Evolutionary conservation across 345 rosid species (phyloP), one percentile per base, ranked within the genome.

Genomic region (Salix viminalis): DNA sequence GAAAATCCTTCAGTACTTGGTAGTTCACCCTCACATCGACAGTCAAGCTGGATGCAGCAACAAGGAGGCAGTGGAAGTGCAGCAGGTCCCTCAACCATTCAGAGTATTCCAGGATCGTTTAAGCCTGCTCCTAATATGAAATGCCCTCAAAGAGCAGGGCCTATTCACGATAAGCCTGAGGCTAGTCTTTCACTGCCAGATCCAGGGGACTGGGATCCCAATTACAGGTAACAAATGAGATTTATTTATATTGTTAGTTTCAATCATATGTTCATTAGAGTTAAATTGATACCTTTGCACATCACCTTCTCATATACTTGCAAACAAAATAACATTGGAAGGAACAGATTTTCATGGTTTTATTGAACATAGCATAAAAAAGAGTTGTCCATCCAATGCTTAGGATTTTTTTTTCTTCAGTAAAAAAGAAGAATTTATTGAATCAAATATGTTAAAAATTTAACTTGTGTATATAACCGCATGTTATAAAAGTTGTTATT

Each of bases 131-230:
- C 86, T 48, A 81, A 48, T 77, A 76, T 86, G 81, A 84, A 85
- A 66, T 60, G 79, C 69, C 78, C 85, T 60, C 86, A 86, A 80
- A 73, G 77, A 73, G 74, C 78, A 23, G 94, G 86, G 81, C 81
- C 75, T 11, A 70, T 84, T 83, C 82, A 74, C 74, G 95, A 91
- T 68, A 86, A 83, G 77, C 79, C 80, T 21, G 97, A 91, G 67
- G 70, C 85, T 48, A 78, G 88, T 82, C 72, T 73, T 74, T 90
- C 94, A 34, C 76, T 91, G 75, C 98, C 97, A 74, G 90, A 89
- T 86, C 98, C 99, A 23, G 97, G 97, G 77, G 98, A 96, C 71
- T 96, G 99, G 99, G 99, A 96, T 88, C 99, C 99, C 48, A 90
- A 89, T 86, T 96, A 91, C 89, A 94, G 99, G 99, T 89, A 80